Evolutionary conservation across 805 yeast species (phyloP).

Genomic region (Cyberlindnera saturnus): DNA sequence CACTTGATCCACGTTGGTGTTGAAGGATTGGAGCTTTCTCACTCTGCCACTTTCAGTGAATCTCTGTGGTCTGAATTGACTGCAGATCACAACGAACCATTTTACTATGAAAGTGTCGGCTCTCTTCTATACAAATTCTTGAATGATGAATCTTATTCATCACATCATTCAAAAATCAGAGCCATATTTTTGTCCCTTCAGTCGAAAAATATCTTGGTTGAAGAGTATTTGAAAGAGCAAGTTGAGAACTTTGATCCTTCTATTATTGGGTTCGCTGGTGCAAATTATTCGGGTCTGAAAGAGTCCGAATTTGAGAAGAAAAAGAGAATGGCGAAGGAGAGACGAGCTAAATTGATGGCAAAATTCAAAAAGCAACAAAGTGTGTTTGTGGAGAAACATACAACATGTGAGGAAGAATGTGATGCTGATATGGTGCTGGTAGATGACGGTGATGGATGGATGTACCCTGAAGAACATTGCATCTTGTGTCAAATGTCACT

Average conservation of each 20-base stretch:
- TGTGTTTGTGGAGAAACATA: conserved; percentile 56
- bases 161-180: conserved; percentile 49
- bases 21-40: conserved; percentile 30
- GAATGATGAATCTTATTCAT: conserved; percentile 32
- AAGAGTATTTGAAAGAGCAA: conserved; percentile 28
- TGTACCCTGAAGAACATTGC: conserved; percentile 69
- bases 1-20: conserved; percentile 62
- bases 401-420: conserved; percentile 23
- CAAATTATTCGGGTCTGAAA: not conserved
- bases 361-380: conserved; percentile 77
- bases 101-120: conserved; percentile 33
- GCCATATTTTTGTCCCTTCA: conserved; percentile 38
- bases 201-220: conserved; percentile 25
- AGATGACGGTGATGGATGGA: conserved; percentile 43
- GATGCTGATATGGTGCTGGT: conserved; percentile 34
- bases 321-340: conserved; percentile 61
- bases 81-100: conserved; percentile 32
- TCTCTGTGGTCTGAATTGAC: conserved; percentile 30
- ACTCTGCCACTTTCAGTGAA: conserved; percentile 25
- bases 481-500: conserved; percentile 78
- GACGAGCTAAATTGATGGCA: conserved; percentile 67
- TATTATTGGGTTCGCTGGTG: conserved; percentile 6
- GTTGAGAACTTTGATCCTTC: conserved; percentile 29
- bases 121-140: conserved; percentile 36
- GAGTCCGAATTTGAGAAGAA: conserved; percentile 45